Evolutionary conservation across 164 flowering plant species (phyloP).

Genomic region (Hamamelis virginiana): DNA sequence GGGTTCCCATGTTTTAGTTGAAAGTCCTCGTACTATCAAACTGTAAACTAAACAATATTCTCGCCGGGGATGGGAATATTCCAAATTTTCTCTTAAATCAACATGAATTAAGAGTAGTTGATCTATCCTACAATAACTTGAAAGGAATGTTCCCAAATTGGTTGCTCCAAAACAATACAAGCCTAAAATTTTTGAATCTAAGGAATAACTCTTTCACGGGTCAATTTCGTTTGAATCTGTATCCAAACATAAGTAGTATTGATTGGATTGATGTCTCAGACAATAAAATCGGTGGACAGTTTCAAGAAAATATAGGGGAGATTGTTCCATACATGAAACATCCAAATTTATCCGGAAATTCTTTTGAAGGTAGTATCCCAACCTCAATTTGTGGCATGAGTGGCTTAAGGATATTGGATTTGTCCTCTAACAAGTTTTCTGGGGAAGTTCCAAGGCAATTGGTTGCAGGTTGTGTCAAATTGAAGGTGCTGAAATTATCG

Average conservation of each 20-base stretch:
- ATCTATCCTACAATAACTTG: conserved; percentile 9
- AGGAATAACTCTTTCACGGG: conserved; percentile 8
- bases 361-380: neutral
- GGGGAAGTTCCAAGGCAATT: neutral
- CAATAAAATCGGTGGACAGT: no score
- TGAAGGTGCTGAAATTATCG: neutral
- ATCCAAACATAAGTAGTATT: no score
- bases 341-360: neutral
- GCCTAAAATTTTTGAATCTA: neutral
- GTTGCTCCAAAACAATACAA: no score
- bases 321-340: neutral
- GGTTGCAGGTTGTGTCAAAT: neutral
- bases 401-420: neutral
- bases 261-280: neutral
- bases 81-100: no score
- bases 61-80: neutral
- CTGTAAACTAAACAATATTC: neutral
- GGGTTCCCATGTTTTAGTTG: no score
- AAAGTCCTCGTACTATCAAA: neutral
- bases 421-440: neutral
- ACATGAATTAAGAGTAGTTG: no score
- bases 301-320: neutral
- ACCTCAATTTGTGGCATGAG: neutral
- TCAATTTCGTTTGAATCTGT: no score
- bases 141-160: conserved; percentile 1